Evolutionary conservation across 2,329 filamentous ascomycete species (phyloP), one percentile per base, ranked within the genome.

Genomic region (Parascedosporium putredinis): DNA sequence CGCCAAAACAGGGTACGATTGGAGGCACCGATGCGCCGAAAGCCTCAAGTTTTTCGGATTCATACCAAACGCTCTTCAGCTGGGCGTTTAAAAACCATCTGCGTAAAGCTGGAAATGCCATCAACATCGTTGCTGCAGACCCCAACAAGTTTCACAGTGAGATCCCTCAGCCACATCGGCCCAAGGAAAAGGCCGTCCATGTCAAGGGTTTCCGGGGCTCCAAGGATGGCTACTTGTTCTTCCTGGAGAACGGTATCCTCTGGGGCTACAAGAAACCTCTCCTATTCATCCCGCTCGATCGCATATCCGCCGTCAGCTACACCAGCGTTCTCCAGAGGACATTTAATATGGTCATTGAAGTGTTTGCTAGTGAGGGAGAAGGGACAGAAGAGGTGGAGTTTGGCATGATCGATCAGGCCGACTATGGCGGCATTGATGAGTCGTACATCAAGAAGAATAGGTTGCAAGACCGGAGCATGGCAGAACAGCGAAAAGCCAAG

Each of bases 231-330:
- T 84, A 75, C 55, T 67, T 85, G 1, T 85, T 84, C 59, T 84
- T 85, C 59, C 65, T 86, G 14, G 74, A 79, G 27, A 79, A 71
- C 23, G 82, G 82, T 12, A 84, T 86, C 49, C 61, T 86, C 6
- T 86, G 81, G 79, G 81, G 73, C 1, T 86, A 82, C 68, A 84
- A 84, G 64, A 86, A 85, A 62, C 82, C 82, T 1, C 61, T 85
- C 2, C 64, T 83, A 20, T 84, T 84, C 56, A 68, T 85, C 4
- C 78, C 80, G 4, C 70, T 83, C 16, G 73, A 76, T 48, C 70
- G 74, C 10, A 79, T 85, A 47, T 69, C 70, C 0, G 78, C 79
- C 2, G 69, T 84, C n/a, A 83, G 78, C 57, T 85, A 83, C 60
- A 83, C 80, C 4, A 83, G 69, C 52, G 79, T 86, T 23, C 66